These are phyloP conservation scores for Marasmius sp. DNA, from an alignment of 1,284 basidiomycete species.

Conservation along the genomic window DNA sequence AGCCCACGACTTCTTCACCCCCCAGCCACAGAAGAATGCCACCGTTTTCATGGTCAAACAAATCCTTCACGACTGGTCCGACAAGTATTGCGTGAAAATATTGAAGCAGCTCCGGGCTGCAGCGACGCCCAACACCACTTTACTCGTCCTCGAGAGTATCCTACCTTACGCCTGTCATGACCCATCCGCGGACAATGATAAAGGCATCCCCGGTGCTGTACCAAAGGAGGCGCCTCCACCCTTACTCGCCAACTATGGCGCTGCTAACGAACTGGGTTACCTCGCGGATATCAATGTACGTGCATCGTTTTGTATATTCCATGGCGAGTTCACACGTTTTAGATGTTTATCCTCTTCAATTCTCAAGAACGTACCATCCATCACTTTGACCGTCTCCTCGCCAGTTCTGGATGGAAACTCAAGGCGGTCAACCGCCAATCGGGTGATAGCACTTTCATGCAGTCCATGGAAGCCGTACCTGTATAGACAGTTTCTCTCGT, in stretches of 20 bases:
- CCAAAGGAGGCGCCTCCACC: conserved; percentile 17
- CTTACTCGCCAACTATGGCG: conserved; percentile 22
- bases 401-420: not conserved
- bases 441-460: not conserved
- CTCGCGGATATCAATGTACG: conserved; percentile 21
- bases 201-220: not conserved
- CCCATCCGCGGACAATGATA: not conserved
- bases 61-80: conserved; percentile 19
- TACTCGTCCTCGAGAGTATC: conserved; percentile 12
- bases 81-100: conserved; percentile 9
- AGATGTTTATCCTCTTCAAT: conserved; percentile 20
- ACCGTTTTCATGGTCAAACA: conserved; percentile 15
- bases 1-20: conserved; percentile 36
- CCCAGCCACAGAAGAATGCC: conserved; percentile 10
- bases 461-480: not conserved
- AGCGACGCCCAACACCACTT: not conserved
- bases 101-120: conserved; percentile 10
- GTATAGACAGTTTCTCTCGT: no score
- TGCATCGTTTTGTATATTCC: not conserved
- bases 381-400: not conserved
- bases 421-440: not conserved
- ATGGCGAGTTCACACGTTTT: not conserved
- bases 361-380: conserved; percentile 17
- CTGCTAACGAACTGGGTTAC: conserved; percentile 19
- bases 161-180: conserved; percentile 19